Conservation (phyloP, 495 filamentous ascomycete species). For the Talaromyces wortmannii region DNA sequence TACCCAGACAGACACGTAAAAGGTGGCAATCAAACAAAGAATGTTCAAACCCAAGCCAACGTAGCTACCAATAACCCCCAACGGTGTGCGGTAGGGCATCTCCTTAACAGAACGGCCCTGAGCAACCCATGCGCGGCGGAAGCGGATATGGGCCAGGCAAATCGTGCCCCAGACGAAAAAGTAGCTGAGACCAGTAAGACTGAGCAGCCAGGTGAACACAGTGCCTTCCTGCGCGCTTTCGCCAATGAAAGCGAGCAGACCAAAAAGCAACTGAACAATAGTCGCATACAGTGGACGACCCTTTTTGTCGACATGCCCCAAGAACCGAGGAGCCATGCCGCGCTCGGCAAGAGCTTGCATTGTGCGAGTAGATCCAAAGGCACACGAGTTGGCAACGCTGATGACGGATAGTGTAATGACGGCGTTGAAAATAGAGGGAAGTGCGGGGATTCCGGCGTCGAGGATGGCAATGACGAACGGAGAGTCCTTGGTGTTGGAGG, state of each 20-base stretch:
- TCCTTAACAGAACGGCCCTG: slow-evolving; percentile 47
- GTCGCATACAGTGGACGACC: slow-evolving; percentile 44
- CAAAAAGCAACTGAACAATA: slow-evolving; percentile 37
- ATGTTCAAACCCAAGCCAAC: slow-evolving; percentile 54
- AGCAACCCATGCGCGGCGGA: slow-evolving; percentile 47
- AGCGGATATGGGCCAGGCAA: slow-evolving; percentile 60
- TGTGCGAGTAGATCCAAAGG: slow-evolving; percentile 56
- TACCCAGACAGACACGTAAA: slow-evolving; percentile 28
- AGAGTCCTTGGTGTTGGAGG: slow-evolving; percentile 26
- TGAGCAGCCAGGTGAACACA: slow-evolving; percentile 50
- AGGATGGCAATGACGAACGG: slow-evolving; percentile 54
- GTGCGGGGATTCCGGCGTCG: slow-evolving; percentile 41
- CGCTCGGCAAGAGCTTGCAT: slow-evolving; percentile 49
- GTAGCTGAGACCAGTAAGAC: slow-evolving; percentile 52
- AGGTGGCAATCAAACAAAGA: slow-evolving; percentile 56
- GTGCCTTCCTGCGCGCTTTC: slow-evolving; percentile 20
- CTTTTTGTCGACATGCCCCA: slow-evolving; percentile 42
- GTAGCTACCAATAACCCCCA: slow-evolving; percentile 61
- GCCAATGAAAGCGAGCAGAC: slow-evolving; percentile 39
- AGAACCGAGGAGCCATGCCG: slow-evolving; percentile 45
- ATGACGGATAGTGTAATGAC: slow-evolving; percentile 24
- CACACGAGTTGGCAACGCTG: slow-evolving; percentile 51
- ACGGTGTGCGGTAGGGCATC: slow-evolving; percentile 48
- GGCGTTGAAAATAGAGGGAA: slow-evolving; percentile 8
- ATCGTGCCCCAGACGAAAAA: slow-evolving; percentile 66